Conservation (phyloP, 805 yeast species). For the Naumovozyma baii region DNA sequence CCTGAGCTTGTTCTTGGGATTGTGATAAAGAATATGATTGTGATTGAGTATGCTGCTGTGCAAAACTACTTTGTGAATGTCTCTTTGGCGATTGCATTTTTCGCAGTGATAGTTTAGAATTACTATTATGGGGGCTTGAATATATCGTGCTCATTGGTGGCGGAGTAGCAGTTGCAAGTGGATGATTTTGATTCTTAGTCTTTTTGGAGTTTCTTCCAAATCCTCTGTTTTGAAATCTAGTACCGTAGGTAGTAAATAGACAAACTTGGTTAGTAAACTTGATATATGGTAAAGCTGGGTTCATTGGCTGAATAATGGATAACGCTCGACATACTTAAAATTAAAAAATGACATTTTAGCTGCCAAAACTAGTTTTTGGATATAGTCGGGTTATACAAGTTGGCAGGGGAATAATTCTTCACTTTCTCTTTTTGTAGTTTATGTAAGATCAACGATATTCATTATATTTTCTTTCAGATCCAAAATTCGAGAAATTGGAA, state of each 20-base stretch:
- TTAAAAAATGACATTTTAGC: constrained; percentile 22
- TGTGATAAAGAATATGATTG: constrained; percentile 3
- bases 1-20: constrained; percentile 2
- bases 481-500: not conserved
- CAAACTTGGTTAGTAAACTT: constrained; percentile 7
- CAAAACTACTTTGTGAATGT: constrained; percentile 17
- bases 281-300: no score
- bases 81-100: constrained; percentile 27
- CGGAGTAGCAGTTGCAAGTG: constrained; percentile 6
- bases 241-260: not conserved
- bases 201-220: constrained; percentile 50
- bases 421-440: no score
- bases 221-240: constrained; percentile 32
- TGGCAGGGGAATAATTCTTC: no score
- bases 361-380: not conserved
- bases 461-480: not conserved
- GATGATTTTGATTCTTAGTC: constrained; percentile 30
- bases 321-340: constrained; percentile 21
- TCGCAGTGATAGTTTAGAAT: constrained; percentile 40
- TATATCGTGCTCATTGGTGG: constrained; percentile 21
- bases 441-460: not conserved
- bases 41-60: constrained; percentile 10
- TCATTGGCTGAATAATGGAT: no score
- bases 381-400: not conserved
- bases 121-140: constrained; percentile 34